Base-by-base conservation (phyloP, 2,329 filamentous ascomycete genomes). In the Dendrostoma leiphaemia region DNA sequence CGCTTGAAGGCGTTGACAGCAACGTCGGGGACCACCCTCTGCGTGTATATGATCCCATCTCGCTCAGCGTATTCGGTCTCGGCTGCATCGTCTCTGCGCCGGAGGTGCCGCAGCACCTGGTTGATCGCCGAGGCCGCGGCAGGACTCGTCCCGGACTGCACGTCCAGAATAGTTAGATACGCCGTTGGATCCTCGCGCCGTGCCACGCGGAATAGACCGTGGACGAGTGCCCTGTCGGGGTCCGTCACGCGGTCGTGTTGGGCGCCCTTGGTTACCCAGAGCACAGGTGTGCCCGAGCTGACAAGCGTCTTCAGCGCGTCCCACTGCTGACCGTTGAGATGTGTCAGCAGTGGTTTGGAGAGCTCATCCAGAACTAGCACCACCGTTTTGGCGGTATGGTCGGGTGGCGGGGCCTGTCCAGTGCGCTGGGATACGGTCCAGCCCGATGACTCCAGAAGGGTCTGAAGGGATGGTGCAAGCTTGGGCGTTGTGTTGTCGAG, bases 41-140 rank as follows among this genome's bases (percentile, higher is more conserved):
- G 60, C 8, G 67, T 48, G 21, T 58, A 49, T 0, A 69, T 6
- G 3, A 66, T 35, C 6, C 67, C 66, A 17, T 64, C 54, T 0
- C 64, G 60, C 51, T 69, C 66, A 19, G 58, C 58, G 37, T 64
- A 69, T 50, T 71, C 65, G 6, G 45, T 60, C 6, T 69, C 67
- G 31, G 15, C n/a, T 6, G n/a, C 7, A 13, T 35, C 44, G 51
- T 31, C 13, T 47, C 17, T 17, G 34, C 15, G 34, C 15, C 34
- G 17, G 3, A 35, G 24, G 15, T 35, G 38, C 15, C 24, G 23
- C 23, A 67, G 59, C 4, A 55, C 57, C 26, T 38, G 34, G 9
- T 62, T 59, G 35, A 63, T 57, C 8, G 53, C 62, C 47, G 48
- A 53, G 13, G 23, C 26, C 4, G 64, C 60, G 5, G 59, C 55